Conservation (phyloP, 2,329 filamentous ascomycete species). For the Penicillium sp. region DNA sequence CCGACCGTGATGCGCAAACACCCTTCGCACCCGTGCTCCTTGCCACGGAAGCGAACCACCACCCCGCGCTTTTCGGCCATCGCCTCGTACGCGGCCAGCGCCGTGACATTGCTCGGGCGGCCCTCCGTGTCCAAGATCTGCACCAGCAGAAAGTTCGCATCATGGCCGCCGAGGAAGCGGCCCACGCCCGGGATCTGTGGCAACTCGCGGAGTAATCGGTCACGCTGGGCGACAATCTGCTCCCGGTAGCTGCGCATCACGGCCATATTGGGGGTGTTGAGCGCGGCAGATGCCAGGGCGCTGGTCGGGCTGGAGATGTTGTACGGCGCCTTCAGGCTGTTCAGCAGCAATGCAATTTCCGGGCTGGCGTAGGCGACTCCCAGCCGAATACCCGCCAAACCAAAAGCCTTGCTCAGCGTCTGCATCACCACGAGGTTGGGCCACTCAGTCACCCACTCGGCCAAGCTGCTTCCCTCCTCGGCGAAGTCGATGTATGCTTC, state of each 20-base stretch:
- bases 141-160: slow-evolving; percentile 85
- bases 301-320: slow-evolving; percentile 89
- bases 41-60: slow-evolving; percentile 89
- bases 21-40: slow-evolving; percentile 83
- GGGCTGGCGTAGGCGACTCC: slow-evolving; percentile 78
- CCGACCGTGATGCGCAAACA: slow-evolving; percentile 91
- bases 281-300: slow-evolving; percentile 70
- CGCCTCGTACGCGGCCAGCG: slow-evolving; percentile 75
- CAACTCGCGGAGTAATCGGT: slow-evolving; percentile 70
- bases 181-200: slow-evolving; percentile 76
- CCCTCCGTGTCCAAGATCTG: slow-evolving; percentile 71
- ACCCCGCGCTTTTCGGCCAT: slow-evolving; percentile 85
- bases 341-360: slow-evolving; percentile 74
- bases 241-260: slow-evolving; percentile 69
- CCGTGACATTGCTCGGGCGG: slow-evolving; percentile 75
- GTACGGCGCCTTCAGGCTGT: slow-evolving; percentile 93
- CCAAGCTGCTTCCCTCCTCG: slow-evolving; percentile 71
- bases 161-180: slow-evolving; percentile 71
- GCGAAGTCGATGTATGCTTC: slow-evolving; percentile 98
- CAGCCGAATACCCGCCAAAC: slow-evolving; percentile 86
- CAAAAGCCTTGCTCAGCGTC: slow-evolving; percentile 96
- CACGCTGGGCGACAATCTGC: slow-evolving; percentile 71
- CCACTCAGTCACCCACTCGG: slow-evolving; percentile 88
- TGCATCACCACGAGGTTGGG: slow-evolving; percentile 98
- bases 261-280: slow-evolving; percentile 64